Conservation (phyloP, 331 rosid species). For the Stylosanthes scabra region DNA sequence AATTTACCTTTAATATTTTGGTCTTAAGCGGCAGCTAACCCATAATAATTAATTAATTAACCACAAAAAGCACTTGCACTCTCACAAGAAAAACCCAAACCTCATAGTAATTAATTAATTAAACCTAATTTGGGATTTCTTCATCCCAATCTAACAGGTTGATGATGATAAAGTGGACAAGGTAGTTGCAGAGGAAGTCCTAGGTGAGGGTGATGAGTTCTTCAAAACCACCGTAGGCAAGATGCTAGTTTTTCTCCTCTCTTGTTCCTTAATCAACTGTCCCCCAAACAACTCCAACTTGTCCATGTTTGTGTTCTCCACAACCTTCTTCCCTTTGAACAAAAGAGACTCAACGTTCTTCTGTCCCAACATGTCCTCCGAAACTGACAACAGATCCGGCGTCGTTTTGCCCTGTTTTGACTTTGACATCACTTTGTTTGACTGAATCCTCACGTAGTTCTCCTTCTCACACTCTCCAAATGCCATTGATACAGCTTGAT, state of each 20-base stretch:
- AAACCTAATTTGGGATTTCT: slow-evolving; percentile 32
- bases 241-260: slow-evolving; percentile 75
- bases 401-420: slow-evolving; percentile 37
- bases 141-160: slow-evolving; percentile 24
- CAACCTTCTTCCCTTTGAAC: slow-evolving; percentile 77
- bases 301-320: slow-evolving; percentile 63
- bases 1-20: slow-evolving; percentile 23
- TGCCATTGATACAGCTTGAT: slow-evolving; percentile 95
- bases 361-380: slow-evolving; percentile 72
- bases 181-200: slow-evolving; percentile 92
- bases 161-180: slow-evolving; percentile 78
- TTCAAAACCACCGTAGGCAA: slow-evolving; percentile 75
- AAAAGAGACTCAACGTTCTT: slow-evolving; percentile 78
- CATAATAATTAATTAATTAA: slow-evolving; percentile 21
- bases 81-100: slow-evolving; percentile 34
- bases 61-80: slow-evolving; percentile 21
- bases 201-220: slow-evolving; percentile 72
- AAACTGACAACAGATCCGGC: slow-evolving; percentile 50
- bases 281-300: slow-evolving; percentile 71
- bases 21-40: slow-evolving; percentile 59
- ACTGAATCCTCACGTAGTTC: slow-evolving; percentile 86
- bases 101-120: slow-evolving; percentile 9
- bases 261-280: slow-evolving; percentile 74
- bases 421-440: slow-evolving; percentile 51
- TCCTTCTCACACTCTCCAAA: slow-evolving; percentile 65